phyloP scores from a whole-genome alignment of 2,329 filamentous ascomycete genomes.

The Ophiostoma novo-ulmi region DNA sequence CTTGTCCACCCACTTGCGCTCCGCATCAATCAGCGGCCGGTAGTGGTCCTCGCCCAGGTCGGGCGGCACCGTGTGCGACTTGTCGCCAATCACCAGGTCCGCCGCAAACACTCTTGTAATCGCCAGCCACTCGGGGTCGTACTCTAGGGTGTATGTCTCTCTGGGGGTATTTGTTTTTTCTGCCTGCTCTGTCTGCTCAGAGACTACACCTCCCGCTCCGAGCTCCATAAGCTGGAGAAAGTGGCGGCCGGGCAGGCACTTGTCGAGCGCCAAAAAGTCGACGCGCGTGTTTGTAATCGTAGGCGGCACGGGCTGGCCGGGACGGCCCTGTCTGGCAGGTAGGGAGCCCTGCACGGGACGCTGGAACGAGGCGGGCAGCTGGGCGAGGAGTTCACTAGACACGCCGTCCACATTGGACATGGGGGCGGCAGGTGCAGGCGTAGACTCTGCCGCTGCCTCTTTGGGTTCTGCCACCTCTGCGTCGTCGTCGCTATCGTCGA shows the following conservation, averaged over 20 bases:
- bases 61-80: slow-evolving; percentile 46
- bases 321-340: slow-evolving; percentile 33
- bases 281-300: slow-evolving; percentile 74
- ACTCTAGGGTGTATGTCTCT: slow-evolving; percentile 54
- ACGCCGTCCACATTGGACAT: slow-evolving; percentile 37
- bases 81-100: slow-evolving; percentile 59
- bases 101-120: slow-evolving; percentile 78
- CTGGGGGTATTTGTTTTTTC: background rate
- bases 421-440: background rate
- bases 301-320: slow-evolving; percentile 60
- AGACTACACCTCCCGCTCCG: slow-evolving; percentile 28
- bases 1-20: slow-evolving; percentile 74
- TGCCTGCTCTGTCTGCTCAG: slow-evolving; percentile 25
- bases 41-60: slow-evolving; percentile 68
- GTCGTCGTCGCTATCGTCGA: slow-evolving; percentile 57
- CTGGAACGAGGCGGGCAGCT: slow-evolving; percentile 72
- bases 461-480: slow-evolving; percentile 27
- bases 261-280: slow-evolving; percentile 84
- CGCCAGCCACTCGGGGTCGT: slow-evolving; percentile 93
- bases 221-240: slow-evolving; percentile 77
- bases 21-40: slow-evolving; percentile 58
- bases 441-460: slow-evolving; percentile 22
- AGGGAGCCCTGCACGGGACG: slow-evolving; percentile 26
- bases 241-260: slow-evolving; percentile 72
- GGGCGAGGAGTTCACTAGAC: slow-evolving; percentile 60